Evolutionary conservation across 768 basidiomycete genomes (phyloP).

Genomic region (Boletus rubroflammeus): DNA sequence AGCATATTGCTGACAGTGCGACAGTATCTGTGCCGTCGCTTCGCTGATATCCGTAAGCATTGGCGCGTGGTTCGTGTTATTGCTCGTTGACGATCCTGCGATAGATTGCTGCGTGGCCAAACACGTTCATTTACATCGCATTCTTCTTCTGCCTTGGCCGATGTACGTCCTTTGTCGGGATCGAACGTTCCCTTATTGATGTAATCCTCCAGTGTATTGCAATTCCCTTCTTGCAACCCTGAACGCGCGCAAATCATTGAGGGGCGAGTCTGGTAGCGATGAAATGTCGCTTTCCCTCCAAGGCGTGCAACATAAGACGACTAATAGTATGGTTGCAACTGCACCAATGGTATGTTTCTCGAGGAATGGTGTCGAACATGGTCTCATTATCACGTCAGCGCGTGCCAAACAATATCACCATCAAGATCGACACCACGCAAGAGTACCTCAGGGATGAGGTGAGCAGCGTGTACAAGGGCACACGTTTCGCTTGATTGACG

Average conservation of each 20-base stretch:
- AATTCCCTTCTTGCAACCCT: conserved; percentile 61
- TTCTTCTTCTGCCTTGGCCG: conserved; percentile 66
- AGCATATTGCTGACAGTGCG: not conserved
- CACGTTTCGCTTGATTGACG: not conserved
- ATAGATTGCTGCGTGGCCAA: conserved; percentile 49
- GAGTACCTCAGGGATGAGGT: conserved; percentile 48
- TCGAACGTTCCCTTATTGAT: not conserved
- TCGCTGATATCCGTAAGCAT: conserved; percentile 50
- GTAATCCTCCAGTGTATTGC: conserved; percentile 44
- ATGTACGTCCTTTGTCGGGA: conserved; percentile 35
- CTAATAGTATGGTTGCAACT: conserved; percentile 6
- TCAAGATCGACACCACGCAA: conserved; percentile 64
- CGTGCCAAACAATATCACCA: conserved; percentile 51
- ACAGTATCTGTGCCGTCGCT: conserved; percentile 51
- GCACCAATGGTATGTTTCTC: conserved; percentile 9
- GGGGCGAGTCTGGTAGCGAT: conserved; percentile 24
- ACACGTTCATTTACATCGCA: conserved; percentile 58
- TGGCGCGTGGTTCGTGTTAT: not conserved
- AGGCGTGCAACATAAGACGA: conserved; percentile 26
- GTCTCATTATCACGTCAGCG: conserved; percentile 14
- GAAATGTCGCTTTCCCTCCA: conserved; percentile 33
- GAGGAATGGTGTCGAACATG: too few relatives aligned
- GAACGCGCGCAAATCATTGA: conserved; percentile 53
- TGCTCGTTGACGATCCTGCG: not conserved
- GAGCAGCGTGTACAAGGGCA: not conserved